phyloP scores from a whole-genome alignment of 108 stramenopile genomes.

The Cyclotella kingstonii region DNA sequence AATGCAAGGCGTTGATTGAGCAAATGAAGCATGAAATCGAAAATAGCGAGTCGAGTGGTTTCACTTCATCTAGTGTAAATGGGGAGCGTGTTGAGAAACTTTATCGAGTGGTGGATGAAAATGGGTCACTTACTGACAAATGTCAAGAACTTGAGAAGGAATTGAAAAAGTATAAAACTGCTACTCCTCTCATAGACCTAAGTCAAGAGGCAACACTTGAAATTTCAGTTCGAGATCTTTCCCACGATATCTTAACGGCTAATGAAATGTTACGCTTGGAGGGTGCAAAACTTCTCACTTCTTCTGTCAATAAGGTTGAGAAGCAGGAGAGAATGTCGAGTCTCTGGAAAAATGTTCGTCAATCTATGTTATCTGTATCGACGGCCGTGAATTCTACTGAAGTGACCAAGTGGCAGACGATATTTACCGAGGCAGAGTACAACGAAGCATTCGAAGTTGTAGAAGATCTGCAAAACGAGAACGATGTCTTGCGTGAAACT shows the following conservation, averaged over 20 bases:
- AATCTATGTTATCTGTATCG: not conserved
- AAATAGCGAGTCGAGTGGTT: not conserved
- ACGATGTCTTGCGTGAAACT: conserved; percentile 11
- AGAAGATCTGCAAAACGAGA: conserved; percentile 10
- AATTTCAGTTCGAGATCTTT: not conserved
- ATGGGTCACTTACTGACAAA: conserved; percentile 5
- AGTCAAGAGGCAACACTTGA: not conserved
- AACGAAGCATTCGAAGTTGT: conserved; percentile 8
- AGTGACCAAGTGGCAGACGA: not conserved
- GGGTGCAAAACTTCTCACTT: not conserved
- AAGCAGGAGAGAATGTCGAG: not conserved
- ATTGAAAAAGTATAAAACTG: conserved; percentile 4
- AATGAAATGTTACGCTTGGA: conserved; percentile 2
- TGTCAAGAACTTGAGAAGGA: conserved; percentile 17
- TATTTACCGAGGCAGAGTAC: not conserved
- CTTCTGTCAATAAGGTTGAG: not conserved
- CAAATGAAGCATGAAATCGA: conserved; percentile 5
- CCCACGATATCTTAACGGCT: not conserved
- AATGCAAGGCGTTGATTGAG: conserved; percentile 8
- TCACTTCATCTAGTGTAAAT: conserved; percentile 11
- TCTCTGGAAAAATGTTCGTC: not conserved
- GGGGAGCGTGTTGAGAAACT: conserved; percentile 19
- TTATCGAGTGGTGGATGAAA: conserved; percentile 23
- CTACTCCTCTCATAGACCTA: not conserved
- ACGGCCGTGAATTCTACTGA: not conserved